Base-by-base conservation (phyloP, 371 early-diverging fungal genomes). In the Mortierella sp. region DNA sequence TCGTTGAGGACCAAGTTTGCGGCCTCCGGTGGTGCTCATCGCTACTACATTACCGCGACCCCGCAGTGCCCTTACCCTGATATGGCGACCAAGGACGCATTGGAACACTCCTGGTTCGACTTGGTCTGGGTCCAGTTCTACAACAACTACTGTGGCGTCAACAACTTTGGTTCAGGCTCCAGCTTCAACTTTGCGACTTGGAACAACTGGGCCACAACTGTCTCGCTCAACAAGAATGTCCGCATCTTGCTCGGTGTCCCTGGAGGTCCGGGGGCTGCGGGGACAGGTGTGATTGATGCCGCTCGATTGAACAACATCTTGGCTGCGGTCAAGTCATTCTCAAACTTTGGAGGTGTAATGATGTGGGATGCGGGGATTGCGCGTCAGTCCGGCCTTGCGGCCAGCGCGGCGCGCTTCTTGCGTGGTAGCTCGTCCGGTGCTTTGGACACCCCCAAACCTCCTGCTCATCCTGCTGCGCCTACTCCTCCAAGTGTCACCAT, bases 51-150 rank as follows among this genome's bases (percentile, higher is more conserved):
- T 76, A 79, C 91, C 0, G 91, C 89, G 0, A 90, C 92, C 0
- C 92, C 92, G 0, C 91, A 92, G 63, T 92, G 92, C 58, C 89
- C 88, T 0, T 92, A 80, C 63, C 91, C 91, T 0, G 96, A 95
- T 76, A 87, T 89, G 2, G 91, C 91, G 21, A 85, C 95, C 35
- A 90, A 90, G 44, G 63, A 85, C 0, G 89, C 92, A 0, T 81
- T 94, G 16, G 91, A 91, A 75, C 68, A 48, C 8, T 90, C 89
- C 4, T 91, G 93, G 81, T 90, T 96, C 70, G 96, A 96, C 84
- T 90, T 94, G 84, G 91, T 95, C 4, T 93, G 88, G 83, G 91
- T 95, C n/a, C 95, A 95, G 83, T 95, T 95, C 75, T 95, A 95
- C 88, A 95, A 95, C 88, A 94, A 94, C 83, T 89, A 89, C 55